Evolutionary conservation across 2,329 filamentous ascomycete species (phyloP).

Genomic region (Botrytis paeoniae): DNA sequence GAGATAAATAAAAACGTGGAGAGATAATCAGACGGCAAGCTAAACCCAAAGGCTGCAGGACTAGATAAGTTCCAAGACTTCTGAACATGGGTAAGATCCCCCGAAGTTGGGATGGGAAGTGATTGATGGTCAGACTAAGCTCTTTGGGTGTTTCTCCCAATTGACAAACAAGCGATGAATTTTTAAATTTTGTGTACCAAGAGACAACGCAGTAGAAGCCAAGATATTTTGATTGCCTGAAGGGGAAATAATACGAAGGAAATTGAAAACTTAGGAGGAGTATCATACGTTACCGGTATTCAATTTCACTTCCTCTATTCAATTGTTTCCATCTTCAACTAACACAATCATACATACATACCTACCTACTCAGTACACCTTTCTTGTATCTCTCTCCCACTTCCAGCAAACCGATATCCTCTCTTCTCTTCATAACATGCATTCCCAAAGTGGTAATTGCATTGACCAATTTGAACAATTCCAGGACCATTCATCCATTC

Average conservation of each 20-base stretch:
- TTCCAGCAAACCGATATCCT: background rate
- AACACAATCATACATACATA: background rate
- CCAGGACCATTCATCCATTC: background rate
- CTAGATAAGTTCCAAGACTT: conserved; percentile 2
- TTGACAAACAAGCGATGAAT: conserved; percentile 1
- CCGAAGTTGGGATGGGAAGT: conserved; percentile 11
- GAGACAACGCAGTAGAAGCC: background rate
- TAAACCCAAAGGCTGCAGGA: background rate
- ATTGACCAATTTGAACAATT: background rate
- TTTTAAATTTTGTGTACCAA: conserved; percentile 14
- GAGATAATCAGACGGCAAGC: conserved; percentile 10
- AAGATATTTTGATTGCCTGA: conserved; percentile 7
- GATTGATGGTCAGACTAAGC: conserved; percentile 8
- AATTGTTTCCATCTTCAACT: background rate
- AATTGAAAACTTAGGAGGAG: background rate
- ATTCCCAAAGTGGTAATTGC: background rate
- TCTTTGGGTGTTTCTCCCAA: background rate
- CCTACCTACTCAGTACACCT: background rate
- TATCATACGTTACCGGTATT: background rate
- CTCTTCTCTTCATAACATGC: background rate
- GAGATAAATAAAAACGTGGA: conserved; percentile 14
- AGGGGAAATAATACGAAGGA: background rate
- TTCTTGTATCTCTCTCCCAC: background rate
- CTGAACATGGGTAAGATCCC: conserved; percentile 10
- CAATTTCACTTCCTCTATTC: background rate